Evolutionary conservation across 2,329 filamentous ascomycete species (phyloP).

Genomic region (Sarocladium brachiariae): DNA sequence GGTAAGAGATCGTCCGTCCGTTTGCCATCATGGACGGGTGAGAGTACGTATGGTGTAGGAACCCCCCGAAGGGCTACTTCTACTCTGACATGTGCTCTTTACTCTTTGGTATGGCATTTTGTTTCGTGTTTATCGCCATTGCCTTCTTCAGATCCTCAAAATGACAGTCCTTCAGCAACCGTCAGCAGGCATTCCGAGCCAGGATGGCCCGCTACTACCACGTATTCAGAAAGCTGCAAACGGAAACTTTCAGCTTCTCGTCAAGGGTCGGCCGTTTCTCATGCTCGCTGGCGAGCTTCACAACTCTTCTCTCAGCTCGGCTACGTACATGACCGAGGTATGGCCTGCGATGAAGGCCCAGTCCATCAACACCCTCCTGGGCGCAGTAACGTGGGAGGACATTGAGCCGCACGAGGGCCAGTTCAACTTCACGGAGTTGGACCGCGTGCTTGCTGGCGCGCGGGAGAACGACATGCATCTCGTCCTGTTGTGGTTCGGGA

Average conservation of each 20-base stretch:
- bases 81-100: neutral
- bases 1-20: too few species aligned
- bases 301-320: conserved; percentile 28
- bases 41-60: too few species aligned
- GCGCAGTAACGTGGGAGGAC: conserved; percentile 29
- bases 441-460: conserved; percentile 24
- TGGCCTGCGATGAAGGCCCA: conserved; percentile 25
- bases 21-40: too few species aligned
- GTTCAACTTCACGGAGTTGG: conserved; percentile 28
- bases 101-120: too few species aligned
- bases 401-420: conserved; percentile 28
- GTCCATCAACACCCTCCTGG: conserved; percentile 30
- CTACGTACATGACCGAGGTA: conserved; percentile 25
- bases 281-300: conserved; percentile 29
- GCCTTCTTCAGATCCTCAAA: neutral
- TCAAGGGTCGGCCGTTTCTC: conserved; percentile 30
- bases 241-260: conserved; percentile 22
- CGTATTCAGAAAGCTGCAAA: neutral
- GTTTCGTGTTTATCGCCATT: too few species aligned
- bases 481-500: conserved; percentile 32
- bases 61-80: neutral
- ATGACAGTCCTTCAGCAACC: neutral
- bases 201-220: neutral
- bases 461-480: conserved; percentile 26
- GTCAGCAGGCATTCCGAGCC: neutral